phyloP scores from a whole-genome alignment of 257 asterid species.

The Capsicum baccatum region DNA sequence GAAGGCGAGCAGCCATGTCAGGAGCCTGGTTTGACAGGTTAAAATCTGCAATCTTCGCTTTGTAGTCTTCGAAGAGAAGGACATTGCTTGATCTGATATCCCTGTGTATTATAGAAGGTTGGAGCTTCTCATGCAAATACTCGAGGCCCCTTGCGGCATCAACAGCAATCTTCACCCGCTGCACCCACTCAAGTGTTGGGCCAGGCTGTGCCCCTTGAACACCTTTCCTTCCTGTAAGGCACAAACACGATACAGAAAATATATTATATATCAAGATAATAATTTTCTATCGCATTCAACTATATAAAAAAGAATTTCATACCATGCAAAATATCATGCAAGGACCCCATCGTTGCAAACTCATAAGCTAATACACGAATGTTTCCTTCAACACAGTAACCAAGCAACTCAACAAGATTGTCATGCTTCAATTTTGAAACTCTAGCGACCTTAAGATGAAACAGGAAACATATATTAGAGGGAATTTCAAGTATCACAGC shows the following conservation, averaged over 20 bases:
- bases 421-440: conserved; percentile 93
- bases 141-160: conserved; percentile 98
- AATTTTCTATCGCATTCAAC: background rate
- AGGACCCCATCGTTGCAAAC: conserved; percentile 98
- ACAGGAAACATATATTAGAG: conserved; percentile 27
- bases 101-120: conserved; percentile 85
- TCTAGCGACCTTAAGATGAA: conserved; percentile 73
- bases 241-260: background rate
- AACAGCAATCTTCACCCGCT: conserved; percentile 91
- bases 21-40: conserved; percentile 98
- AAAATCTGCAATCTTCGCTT: conserved; percentile 92
- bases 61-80: conserved; percentile 90
- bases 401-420: conserved; percentile 85
- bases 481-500: conserved; percentile 29
- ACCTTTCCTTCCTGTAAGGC: conserved; percentile 87
- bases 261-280: background rate
- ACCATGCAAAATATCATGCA: conserved; percentile 97
- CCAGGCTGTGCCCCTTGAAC: conserved; percentile 99
- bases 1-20: conserved; percentile 99
- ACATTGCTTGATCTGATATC: conserved; percentile 98
- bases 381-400: conserved; percentile 94
- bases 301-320: conserved; percentile 24
- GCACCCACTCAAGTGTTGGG: conserved; percentile 97
- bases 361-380: conserved; percentile 92
- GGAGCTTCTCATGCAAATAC: conserved; percentile 90